Conservation (phyloP, 2,329 filamentous ascomycete genomes). For the Nemania abortiva region DNA sequence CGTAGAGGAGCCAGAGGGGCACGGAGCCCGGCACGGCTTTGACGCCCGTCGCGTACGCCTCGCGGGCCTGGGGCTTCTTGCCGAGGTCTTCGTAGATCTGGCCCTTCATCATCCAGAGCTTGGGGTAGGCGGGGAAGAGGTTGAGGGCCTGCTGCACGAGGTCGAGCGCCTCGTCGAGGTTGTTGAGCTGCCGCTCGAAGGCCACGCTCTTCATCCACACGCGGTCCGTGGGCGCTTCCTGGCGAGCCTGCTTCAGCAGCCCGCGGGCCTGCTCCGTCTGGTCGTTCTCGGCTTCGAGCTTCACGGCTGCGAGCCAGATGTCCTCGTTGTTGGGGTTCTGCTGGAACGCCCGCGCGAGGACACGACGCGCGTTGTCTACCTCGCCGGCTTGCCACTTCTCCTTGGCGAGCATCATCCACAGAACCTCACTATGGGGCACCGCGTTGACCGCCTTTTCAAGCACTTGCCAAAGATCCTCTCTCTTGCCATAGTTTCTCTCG, state of each 20-base stretch:
- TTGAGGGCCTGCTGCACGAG: conserved; percentile 88
- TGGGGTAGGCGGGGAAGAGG: conserved; percentile 85
- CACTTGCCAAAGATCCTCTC: conserved; percentile 84
- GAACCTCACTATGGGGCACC: conserved; percentile 87
- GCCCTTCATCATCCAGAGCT: conserved; percentile 99
- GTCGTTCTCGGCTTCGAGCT: conserved; percentile 91
- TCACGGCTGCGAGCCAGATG: conserved; percentile 96
- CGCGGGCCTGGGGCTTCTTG: conserved; percentile 84
- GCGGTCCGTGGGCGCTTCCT: conserved; percentile 91
- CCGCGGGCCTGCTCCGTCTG: conserved; percentile 85
- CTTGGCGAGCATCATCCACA: conserved; percentile 96
- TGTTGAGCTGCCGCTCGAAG: conserved; percentile 87
- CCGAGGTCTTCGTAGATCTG: conserved; percentile 92
- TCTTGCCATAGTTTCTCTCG: conserved; percentile 88
- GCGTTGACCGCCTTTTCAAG: conserved; percentile 95
- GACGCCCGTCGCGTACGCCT: conserved; percentile 89
- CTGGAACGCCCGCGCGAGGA: conserved; percentile 90
- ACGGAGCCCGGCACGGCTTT: conserved; percentile 87
- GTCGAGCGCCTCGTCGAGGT: conserved; percentile 84
- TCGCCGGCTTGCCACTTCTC: conserved; percentile 93
- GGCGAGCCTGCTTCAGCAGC: conserved; percentile 83
- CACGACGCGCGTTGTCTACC: conserved; percentile 85
- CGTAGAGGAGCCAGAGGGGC: conserved; percentile 89
- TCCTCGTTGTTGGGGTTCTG: conserved; percentile 98
- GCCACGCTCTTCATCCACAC: conserved; percentile 98